These are phyloP conservation scores for Neurospora sp. DNA, from an alignment of 495 filamentous ascomycete species.

Conservation along the genomic window DNA sequence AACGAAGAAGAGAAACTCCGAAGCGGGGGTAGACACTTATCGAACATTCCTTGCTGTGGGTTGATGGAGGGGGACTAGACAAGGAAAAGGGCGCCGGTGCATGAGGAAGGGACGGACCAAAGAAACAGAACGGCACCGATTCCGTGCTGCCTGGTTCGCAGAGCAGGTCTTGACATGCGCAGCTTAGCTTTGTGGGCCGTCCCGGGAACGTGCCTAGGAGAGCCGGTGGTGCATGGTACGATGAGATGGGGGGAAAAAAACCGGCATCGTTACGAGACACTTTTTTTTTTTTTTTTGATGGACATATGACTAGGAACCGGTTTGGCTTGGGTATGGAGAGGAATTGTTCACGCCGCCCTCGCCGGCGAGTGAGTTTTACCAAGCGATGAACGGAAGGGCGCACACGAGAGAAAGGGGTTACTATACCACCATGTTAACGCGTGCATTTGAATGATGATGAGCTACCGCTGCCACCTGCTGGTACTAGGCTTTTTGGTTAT, in stretches of 20 bases:
- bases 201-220: background rate
- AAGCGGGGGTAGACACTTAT: background rate
- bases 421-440: background rate
- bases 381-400: background rate
- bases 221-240: background rate
- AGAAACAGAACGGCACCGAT: background rate
- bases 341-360: background rate
- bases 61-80: background rate
- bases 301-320: background rate
- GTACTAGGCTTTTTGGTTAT: background rate
- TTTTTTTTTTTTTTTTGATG: background rate
- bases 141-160: background rate
- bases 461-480: background rate
- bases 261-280: background rate
- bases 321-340: background rate
- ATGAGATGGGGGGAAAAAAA: background rate
- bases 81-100: background rate
- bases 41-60: background rate
- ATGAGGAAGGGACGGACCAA: background rate
- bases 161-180: background rate
- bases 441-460: background rate
- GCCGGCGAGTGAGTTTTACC: background rate
- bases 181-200: background rate
- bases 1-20: background rate
- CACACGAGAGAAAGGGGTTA: background rate